A percentile compares a stretch with the other conserved stretches of the same genome.
Conservation (phyloP, 495 filamentous ascomycete genomes). For the Trichoderma orchidacearum region DNA sequence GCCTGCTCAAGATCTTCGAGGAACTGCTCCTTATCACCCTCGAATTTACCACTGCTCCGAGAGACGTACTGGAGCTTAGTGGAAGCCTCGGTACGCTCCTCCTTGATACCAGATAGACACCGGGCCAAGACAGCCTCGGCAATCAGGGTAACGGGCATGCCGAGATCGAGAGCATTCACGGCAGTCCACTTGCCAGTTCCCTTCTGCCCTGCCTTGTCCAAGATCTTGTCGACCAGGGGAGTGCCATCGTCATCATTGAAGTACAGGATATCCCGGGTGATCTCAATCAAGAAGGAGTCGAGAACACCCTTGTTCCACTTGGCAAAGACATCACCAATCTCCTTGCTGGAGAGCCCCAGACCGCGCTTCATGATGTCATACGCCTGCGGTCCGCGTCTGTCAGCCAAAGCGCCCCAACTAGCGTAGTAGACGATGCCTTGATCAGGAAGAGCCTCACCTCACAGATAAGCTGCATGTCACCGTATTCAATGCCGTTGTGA, state of each 20-base stretch:
- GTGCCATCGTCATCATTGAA: conserved; percentile 89
- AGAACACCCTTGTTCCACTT: conserved; percentile 98
- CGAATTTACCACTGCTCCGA: conserved; percentile 57
- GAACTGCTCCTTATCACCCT: conserved; percentile 83
- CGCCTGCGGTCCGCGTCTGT: conserved; percentile 40
- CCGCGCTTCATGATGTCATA: conserved; percentile 99
- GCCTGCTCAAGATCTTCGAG: conserved; percentile 96
- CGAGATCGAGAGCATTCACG: conserved; percentile 95
- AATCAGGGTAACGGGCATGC: conserved; percentile 97
- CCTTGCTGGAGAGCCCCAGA: conserved; percentile 68
- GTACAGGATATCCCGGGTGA: conserved; percentile 94
- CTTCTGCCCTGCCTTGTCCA: conserved; percentile 98
- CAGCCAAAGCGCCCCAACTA: conserved; percentile 5
- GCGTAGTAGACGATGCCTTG: neutral
- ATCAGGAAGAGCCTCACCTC: conserved; percentile 47
- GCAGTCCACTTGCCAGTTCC: conserved; percentile 99
- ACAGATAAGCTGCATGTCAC: conserved; percentile 99
- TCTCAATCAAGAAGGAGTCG: conserved; percentile 98
- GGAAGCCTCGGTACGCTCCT: conserved; percentile 76
- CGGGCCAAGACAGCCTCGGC: conserved; percentile 93
- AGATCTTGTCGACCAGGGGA: conserved; percentile 92
- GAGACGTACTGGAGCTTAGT: conserved; percentile 58
- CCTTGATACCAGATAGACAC: conserved; percentile 88
- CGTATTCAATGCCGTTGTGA: conserved; percentile 99
- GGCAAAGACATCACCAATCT: conserved; percentile 86